Evolutionary conservation across 768 basidiomycete species (phyloP), one percentile per base, ranked within the genome.

Genomic region (Gautieria morchelliformis): DNA sequence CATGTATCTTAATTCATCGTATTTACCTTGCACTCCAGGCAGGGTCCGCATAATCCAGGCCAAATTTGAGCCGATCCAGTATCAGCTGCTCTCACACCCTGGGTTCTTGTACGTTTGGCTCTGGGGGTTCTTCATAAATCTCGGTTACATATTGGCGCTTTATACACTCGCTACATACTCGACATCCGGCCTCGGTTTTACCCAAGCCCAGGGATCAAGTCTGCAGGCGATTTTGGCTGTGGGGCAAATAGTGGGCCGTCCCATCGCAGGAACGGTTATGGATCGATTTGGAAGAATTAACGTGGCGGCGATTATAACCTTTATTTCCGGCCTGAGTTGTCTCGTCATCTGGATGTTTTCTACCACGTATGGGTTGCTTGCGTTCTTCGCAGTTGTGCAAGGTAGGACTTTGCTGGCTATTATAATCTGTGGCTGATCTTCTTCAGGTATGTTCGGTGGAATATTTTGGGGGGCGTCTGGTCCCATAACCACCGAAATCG

Each of bases 271-370:
- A 12, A 55, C 62, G 20, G 53, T 61, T 24, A 58, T 70, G 30
- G 70, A 71, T 52, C 50, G 58, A 63, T n/a, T n/a, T n/a, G n/a
- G n/a, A n/a, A n/a, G n/a, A n/a, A n/a, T n/a, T n/a, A n/a, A n/a
- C n/a, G n/a, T 68, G 47, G 63, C 67, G 1, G 61, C 64, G 20
- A 22, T 70, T 9, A 60, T 63, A 33, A 69, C 69, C 45, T 51
- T 69, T 58, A 49, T 67, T 46, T 62, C 68, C 32, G 70, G 68
- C 17, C 42, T 68, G 7, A 67, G 68, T 0, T 64, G 64, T 41
- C 58, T 71, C 12, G 61, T 61, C n/a, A 69, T 70, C 12, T 71
- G 70, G 70, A 61, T 71, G 46, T 66, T 68, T 14, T 64, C 68
- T 3, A 47, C 57, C 33, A 65, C 61, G 39, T 69, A 68, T 44